Evolutionary conservation across 441 rosid species (phyloP).

Genomic region (Macaranga tanarius): DNA sequence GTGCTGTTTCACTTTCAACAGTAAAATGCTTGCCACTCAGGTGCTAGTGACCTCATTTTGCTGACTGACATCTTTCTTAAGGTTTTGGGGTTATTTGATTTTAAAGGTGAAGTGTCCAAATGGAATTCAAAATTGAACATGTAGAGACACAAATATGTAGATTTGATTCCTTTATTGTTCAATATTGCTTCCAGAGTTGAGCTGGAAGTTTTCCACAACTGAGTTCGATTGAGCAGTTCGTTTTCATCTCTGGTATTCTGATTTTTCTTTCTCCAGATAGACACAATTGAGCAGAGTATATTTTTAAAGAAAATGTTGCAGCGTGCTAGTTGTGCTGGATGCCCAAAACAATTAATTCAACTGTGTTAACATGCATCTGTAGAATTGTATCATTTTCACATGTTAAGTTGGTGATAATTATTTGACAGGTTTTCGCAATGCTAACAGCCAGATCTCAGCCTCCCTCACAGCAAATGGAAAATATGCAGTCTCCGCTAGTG

Average conservation of each 20-base stretch:
- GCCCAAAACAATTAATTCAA: background rate
- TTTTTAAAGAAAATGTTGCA: background rate
- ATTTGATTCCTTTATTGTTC: background rate
- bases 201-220: background rate
- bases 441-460: conserved; percentile 92
- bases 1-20: background rate
- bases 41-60: background rate
- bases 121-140: background rate
- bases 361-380: conserved; percentile 6
- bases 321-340: background rate
- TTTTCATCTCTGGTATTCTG: background rate
- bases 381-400: conserved; percentile 17
- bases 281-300: background rate
- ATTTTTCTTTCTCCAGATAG: background rate
- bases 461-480: conserved; percentile 76
- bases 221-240: too few relatives aligned
- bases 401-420: conserved; percentile 20
- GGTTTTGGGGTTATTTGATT: background rate
- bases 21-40: conserved; percentile 1
- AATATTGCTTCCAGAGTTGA: background rate
- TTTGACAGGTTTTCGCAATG: conserved; percentile 81
- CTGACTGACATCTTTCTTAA: background rate
- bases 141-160: background rate
- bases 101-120: background rate
- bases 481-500: conserved; percentile 87